Base-by-base conservation (phyloP, 2,329 filamentous ascomycete species). In the Knoxdaviesia capensis region DNA sequence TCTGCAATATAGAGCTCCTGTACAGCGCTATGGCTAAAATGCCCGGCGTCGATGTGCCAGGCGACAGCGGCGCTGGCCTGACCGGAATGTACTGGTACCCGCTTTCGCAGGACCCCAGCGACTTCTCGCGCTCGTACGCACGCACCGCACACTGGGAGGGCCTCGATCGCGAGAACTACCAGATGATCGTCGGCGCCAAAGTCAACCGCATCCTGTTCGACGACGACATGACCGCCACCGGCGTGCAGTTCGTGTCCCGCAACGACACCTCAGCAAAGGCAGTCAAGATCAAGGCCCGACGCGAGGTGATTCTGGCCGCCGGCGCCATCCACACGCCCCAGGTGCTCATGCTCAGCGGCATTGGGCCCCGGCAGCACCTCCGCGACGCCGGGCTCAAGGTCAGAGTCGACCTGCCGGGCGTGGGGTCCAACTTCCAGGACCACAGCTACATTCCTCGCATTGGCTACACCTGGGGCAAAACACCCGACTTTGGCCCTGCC, bases 341-440 rank as follows among this genome's bases (percentile, higher is more conserved):
- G 44, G 57, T 71, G 6, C 59, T 72, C 4, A 64, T 67, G 52
- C 56, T 69, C 0, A 67, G 63, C 40, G 68, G 68, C 6, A 57
- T 71, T 29, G 66, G 66, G 0, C 59, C 62, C 1, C 54, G 53
- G 1, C 52, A 53, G 1, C 58, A 64, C 8, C 56, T 73, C 1
- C 41, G 58, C 6, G 51, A 55, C 28, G 57, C 64, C 41, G 51
- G 60, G 9, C 71, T 72, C 33, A 51, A 59, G 0, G 48, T 67
- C 1, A 45, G 71, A 1, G 56, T 66, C 30, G 56, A 67, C 43
- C 59, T 70, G 1, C 69, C 69, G 0, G 72, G 69, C 34, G 71
- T 78, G 9, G 73, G 73, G 37, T 63, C 59, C 11, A 74, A 75
- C 53, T 58, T 77, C 30, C 63, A 72, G 50, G 71, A 77, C 50